Conservation (phyloP, 2,329 filamentous ascomycete species). For the Hortaea sp. region DNA sequence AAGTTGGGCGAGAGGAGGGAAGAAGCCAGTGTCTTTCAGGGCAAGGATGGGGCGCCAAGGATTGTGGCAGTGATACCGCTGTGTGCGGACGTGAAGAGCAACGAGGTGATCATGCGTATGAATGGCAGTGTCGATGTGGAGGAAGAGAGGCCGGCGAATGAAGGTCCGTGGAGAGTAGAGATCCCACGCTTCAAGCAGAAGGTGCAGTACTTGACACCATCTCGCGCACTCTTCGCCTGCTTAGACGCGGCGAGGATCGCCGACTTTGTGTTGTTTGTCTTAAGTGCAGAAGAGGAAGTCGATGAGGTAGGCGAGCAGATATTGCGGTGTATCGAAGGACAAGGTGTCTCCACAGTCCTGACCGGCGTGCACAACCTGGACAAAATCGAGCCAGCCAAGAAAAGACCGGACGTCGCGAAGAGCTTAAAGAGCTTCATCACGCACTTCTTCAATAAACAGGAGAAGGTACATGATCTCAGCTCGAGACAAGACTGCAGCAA, state of each 20-base stretch:
- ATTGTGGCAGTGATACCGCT: conserved; percentile 83
- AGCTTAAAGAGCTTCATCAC: conserved; percentile 88
- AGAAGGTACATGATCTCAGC: conserved; percentile 83
- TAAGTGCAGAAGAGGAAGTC: conserved; percentile 75
- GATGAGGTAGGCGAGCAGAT: conserved; percentile 78
- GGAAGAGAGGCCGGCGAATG: conserved; percentile 38
- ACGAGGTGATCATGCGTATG: conserved; percentile 57
- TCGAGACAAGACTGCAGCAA: conserved; percentile 86
- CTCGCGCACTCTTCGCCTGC: conserved; percentile 63
- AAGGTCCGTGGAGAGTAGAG: conserved; percentile 46
- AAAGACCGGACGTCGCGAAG: conserved; percentile 61
- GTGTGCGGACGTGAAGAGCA: conserved; percentile 59
- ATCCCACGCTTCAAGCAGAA: conserved; percentile 94
- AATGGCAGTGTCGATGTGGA: conserved; percentile 71
- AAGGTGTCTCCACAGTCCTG: conserved; percentile 88
- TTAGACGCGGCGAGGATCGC: conserved; percentile 80
- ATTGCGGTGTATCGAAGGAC: conserved; percentile 77
- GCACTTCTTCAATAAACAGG: conserved; percentile 86
- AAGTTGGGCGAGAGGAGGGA: conserved; percentile 78
- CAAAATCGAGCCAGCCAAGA: conserved; percentile 68
- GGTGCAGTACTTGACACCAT: conserved; percentile 69
- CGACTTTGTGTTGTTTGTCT: conserved; percentile 79
- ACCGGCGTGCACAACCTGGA: conserved; percentile 66
- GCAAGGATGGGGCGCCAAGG: conserved; percentile 74
- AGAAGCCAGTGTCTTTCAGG: conserved; percentile 72